Base-by-base conservation (phyloP, 164 flowering plant genomes). In the Platanus orientalis region DNA sequence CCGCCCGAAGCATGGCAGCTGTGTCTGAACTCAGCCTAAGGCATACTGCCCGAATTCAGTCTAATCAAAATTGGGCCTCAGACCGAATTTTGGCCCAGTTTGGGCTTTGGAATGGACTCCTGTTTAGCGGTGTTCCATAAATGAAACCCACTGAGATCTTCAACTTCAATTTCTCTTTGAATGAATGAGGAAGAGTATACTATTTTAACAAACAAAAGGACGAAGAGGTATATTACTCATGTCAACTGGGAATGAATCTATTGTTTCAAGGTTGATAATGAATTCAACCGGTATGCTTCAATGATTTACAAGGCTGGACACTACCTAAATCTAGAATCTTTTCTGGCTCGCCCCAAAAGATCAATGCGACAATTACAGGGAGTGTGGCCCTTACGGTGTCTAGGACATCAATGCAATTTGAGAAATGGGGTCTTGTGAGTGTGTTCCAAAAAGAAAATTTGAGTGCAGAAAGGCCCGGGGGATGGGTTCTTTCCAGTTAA, bases 51-150 rank as follows among this genome's bases (percentile, higher is more conserved):
- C n/a, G n/a, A n/a, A n/a, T n/a, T n/a, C n/a, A n/a, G n/a, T n/a
- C n/a, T n/a, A n/a, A n/a, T n/a, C n/a, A n/a, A n/a, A n/a, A n/a
- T n/a, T n/a, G n/a, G n/a, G n/a, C n/a, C n/a, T n/a, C n/a, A n/a
- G n/a, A n/a, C n/a, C n/a, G n/a, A n/a, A n/a, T n/a, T n/a, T n/a
- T n/a, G n/a, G n/a, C n/a, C n/a, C n/a, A n/a, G n/a, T n/a, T n/a
- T 1, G 90, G 90, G 11, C 68, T 74, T 2, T 85, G 87, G 93
- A 78, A 82, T 56, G 94, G 86, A 1, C 0, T 66, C 6, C 29
- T 49, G 12, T 84, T 75, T 25, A 75, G 64, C 32, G 82, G 81
- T 0, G 19, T 49, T 5, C 74, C 75, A 10, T 34, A 60, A 0
- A 49, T 71, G 25, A 54, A 1, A 0, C 61, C 54, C 2, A 68